Conservation (phyloP, 2,329 filamentous ascomycete species). For the Fusarium anguioides region DNA sequence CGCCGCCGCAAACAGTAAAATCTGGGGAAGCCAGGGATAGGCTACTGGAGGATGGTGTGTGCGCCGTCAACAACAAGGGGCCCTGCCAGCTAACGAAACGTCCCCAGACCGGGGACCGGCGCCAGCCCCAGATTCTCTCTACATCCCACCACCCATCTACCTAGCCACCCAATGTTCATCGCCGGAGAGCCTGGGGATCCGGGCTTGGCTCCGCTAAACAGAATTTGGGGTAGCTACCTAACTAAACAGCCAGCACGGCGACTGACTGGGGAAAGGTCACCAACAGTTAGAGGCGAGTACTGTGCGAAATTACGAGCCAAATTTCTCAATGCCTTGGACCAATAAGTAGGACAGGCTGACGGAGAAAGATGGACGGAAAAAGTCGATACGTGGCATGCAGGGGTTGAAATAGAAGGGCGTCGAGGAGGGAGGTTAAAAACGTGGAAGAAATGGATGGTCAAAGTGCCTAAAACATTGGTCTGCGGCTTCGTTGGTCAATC, state of each 20-base stretch:
- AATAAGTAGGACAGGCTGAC: constrained; percentile 15
- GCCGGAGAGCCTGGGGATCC: constrained; percentile 19
- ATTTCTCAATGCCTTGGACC: constrained; percentile 5
- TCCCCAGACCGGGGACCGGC: constrained; percentile 39
- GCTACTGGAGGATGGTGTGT: constrained; percentile 46
- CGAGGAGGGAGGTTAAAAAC: constrained; percentile 42
- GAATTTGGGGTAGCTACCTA: constrained; percentile 45
- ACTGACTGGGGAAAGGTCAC: constrained; percentile 29
- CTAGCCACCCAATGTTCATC: neutral
- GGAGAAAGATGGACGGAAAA: constrained; percentile 6
- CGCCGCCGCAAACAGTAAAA: constrained; percentile 41
- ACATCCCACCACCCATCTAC: constrained; percentile 1
- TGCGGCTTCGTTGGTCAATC: constrained; percentile 30
- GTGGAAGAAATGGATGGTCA: constrained; percentile 35
- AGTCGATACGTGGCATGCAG: constrained; percentile 38
- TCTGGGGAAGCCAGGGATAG: constrained; percentile 51
- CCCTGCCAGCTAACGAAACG: constrained; percentile 40
- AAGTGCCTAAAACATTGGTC: constrained; percentile 7
- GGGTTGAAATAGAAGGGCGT: constrained; percentile 30
- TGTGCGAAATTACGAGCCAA: constrained; percentile 32
- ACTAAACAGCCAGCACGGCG: constrained; percentile 34
- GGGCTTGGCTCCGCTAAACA: constrained; percentile 42
- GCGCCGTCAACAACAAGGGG: constrained; percentile 45
- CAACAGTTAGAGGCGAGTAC: constrained; percentile 20
- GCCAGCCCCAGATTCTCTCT: constrained; percentile 30